Evolutionary conservation across 495 filamentous ascomycete species (phyloP).

Genomic region (Rhypophila decipiens): DNA sequence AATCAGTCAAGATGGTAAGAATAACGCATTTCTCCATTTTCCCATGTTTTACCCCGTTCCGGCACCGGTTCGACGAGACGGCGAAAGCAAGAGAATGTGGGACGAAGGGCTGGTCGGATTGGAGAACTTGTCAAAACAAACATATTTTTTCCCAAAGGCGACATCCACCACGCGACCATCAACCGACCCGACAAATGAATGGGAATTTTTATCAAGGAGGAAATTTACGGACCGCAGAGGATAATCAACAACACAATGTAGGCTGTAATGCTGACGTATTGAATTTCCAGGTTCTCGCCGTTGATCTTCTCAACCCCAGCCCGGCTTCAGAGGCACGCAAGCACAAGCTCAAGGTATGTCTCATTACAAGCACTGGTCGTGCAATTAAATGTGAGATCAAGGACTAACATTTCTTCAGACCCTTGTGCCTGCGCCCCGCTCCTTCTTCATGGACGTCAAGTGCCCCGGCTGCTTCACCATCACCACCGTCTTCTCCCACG

Average conservation of each 20-base stretch:
- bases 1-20: slow-evolving; percentile 56
- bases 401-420: slow-evolving; percentile 64
- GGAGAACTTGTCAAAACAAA: too few relatives aligned
- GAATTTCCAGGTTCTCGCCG: slow-evolving; percentile 82
- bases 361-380: too few relatives aligned
- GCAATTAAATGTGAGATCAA: slow-evolving; percentile 99
- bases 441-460: slow-evolving; percentile 99
- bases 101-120: background rate
- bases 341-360: slow-evolving; percentile 98
- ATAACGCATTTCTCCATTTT: slow-evolving; percentile 19
- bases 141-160: too few relatives aligned
- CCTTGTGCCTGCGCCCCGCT: slow-evolving; percentile 89
- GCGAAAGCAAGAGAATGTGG: background rate
- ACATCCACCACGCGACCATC: too few relatives aligned
- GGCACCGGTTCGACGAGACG: background rate
- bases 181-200: too few relatives aligned
- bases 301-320: slow-evolving; percentile 98
- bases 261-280: slow-evolving; percentile 32
- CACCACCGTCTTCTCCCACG: slow-evolving; percentile 99
- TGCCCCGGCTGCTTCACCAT: slow-evolving; percentile 99
- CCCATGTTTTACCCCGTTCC: background rate
- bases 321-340: slow-evolving; percentile 93
- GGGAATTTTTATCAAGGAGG: too few relatives aligned
- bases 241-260: background rate
- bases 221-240: background rate